A percentile compares a stretch with the other conserved stretches of the same genome.
These are phyloP conservation scores for Xylariaceae sp. DNA, from an alignment of 2,329 filamentous ascomycete genomes.

Conservation along the genomic window DNA sequence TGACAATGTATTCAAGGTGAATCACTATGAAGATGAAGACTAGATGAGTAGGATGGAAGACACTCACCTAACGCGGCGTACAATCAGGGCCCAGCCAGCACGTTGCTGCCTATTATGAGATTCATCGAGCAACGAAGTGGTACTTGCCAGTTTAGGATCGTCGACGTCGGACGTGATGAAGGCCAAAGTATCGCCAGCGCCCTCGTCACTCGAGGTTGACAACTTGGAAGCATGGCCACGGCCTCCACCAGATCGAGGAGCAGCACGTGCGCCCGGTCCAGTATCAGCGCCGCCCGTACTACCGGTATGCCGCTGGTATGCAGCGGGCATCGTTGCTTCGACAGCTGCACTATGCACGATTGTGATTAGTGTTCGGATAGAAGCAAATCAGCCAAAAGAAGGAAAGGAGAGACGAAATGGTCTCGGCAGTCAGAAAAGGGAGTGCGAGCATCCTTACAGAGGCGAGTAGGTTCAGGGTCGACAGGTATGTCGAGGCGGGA, in stretches of 20 bases:
- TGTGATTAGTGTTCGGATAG: neutral
- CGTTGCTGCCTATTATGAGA: constrained; percentile 15
- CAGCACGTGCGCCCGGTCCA: constrained; percentile 3
- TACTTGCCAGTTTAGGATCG: constrained; percentile 7
- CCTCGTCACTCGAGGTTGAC: constrained; percentile 24
- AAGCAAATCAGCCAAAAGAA: neutral
- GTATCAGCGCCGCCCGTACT: constrained; percentile 7
- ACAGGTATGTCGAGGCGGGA: neutral
- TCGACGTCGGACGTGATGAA: constrained; percentile 13
- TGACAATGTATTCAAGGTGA: neutral
- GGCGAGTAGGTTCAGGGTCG: neutral
- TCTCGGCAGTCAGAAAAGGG: neutral
- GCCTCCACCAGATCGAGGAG: constrained; percentile 4
- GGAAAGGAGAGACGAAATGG: neutral
- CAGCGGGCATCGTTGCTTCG: constrained; percentile 10
- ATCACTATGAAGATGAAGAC: neutral
- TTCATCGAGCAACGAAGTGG: constrained; percentile 15
- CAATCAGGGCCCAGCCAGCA: constrained; percentile 18
- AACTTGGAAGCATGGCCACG: constrained; percentile 10
- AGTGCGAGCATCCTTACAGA: neutral
- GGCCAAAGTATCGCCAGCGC: constrained; percentile 10
- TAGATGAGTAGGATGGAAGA: neutral
- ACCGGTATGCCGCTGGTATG: constrained; percentile 15
- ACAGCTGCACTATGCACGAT: neutral
- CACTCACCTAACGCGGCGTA: constrained; percentile 26